Conservation (phyloP, 2,329 filamentous ascomycete genomes). For the Ophiosphaerella herpotricha region DNA sequence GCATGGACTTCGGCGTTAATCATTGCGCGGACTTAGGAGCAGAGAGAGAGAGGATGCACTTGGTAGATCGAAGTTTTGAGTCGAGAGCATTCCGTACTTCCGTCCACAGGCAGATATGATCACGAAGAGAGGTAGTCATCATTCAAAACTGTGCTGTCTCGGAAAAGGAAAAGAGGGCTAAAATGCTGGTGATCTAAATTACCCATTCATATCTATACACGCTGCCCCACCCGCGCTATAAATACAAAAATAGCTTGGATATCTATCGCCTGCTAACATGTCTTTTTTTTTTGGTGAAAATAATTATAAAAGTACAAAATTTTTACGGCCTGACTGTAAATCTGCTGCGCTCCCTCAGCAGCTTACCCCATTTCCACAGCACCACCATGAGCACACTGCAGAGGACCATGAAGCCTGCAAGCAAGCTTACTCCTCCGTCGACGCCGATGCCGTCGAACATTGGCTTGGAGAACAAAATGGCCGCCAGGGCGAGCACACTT, state of each 20-base stretch:
- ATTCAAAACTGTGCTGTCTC: too few relatives aligned
- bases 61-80: too few relatives aligned
- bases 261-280: too few relatives aligned
- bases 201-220: too few relatives aligned
- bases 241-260: too few relatives aligned
- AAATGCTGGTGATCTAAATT: too few relatives aligned
- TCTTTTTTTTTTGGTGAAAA: too few relatives aligned
- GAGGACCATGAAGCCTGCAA: conserved; percentile 53
- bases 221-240: too few relatives aligned
- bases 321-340: conserved; percentile 52
- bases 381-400: conserved; percentile 60
- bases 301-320: neutral
- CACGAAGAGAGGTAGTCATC: neutral
- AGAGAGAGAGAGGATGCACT: too few relatives aligned
- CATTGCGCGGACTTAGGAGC: neutral
- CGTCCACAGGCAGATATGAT: neutral
- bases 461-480: conserved; percentile 63
- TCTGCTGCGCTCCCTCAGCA: conserved; percentile 60
- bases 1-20: neutral
- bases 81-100: too few relatives aligned
- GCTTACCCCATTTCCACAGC: conserved; percentile 62
- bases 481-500: conserved; percentile 60
- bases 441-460: conserved; percentile 64
- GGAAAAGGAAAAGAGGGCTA: too few relatives aligned
- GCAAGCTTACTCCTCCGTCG: conserved; percentile 60